Base-by-base conservation (phyloP, 805 yeast genomes). In the Saturnispora dispora region DNA sequence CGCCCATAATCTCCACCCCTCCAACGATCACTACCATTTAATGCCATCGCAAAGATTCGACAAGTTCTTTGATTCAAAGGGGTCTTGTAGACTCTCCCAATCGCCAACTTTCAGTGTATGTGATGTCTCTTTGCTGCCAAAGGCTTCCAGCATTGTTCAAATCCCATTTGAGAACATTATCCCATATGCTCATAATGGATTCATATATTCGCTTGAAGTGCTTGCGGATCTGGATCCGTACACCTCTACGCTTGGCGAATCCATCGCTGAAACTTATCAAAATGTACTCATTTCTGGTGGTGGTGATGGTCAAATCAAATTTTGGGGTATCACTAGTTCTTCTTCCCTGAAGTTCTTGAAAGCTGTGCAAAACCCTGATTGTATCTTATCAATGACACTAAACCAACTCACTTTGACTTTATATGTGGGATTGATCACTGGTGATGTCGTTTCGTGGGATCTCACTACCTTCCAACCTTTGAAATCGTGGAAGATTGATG, bases 161-260 rank as follows among this genome's bases (percentile, higher is more conserved):
- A 77, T 88, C 10, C 86, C 88, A 0, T 69, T 81, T 4, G 68
- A 73, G 20, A 83, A 89, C 61, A 77, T 81, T 43, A 73, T 86
- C 5, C 71, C 81, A 5, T 91, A 87, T 66, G 97, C 99, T 2
- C 99, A 91, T 64, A 81, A 87, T 61, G 96, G 98, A 15, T 91
- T 86, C 58, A 82, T 91, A 11, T 89, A 90, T 64, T 75, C 89
- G 41, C 78, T 87, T 77, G 70, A 71, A 25, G 56, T 63, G 22
- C 54, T 72, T 20, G 53, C 52, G 9, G 56, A 60, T 42, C 47
- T 53, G 9, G 56, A 63, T 27, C 62, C 60, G 3, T 40, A 52
- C 20, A 56, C 47, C 20, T 54, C 54, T 5, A 52, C 58, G 10
- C 32, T 65, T 44, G 63, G 61, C 18, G 59, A 57, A 36, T 52